Percentiles rank a stretch among this genome's conserved stretches.
Evolutionary conservation across 2,329 filamentous ascomycete species (phyloP).

Genomic region (Alternaria tenuissima): DNA sequence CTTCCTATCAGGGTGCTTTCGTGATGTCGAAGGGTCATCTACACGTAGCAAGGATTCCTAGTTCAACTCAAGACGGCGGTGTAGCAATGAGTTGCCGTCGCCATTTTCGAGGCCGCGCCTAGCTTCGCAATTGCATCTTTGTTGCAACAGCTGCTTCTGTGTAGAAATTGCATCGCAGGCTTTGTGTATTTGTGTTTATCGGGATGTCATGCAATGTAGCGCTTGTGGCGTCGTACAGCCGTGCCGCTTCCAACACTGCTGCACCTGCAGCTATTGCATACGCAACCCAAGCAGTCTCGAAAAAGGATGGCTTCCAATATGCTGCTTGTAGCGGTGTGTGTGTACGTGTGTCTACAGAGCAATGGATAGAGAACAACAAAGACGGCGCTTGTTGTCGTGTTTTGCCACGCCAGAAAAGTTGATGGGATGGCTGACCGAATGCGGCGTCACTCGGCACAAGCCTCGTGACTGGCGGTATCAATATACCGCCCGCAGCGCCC

Average conservation of each 20-base stretch:
- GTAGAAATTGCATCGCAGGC: not conserved
- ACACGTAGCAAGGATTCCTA: not conserved
- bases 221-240: not conserved
- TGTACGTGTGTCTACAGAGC: not conserved
- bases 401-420: constrained; percentile 15
- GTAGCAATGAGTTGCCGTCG: not conserved
- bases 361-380: not conserved
- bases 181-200: not conserved
- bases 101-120: not conserved
- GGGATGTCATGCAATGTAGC: not conserved
- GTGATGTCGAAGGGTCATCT: not conserved
- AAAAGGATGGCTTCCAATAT: not conserved
- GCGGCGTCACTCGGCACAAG: no score
- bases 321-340: not conserved
- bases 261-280: not conserved
- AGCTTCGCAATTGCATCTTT: not conserved
- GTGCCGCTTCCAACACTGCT: constrained; percentile 4
- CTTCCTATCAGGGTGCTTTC: no score
- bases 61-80: not conserved
- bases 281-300: not conserved
- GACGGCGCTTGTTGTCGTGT: constrained; percentile 11
- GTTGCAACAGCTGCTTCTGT: not conserved
- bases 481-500: constrained; percentile 6
- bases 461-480: constrained; percentile 12
- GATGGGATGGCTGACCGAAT: constrained; percentile 13